Evolutionary conservation across 1,284 basidiomycete genomes (phyloP).

Genomic region (Termitomyces sp.): DNA sequence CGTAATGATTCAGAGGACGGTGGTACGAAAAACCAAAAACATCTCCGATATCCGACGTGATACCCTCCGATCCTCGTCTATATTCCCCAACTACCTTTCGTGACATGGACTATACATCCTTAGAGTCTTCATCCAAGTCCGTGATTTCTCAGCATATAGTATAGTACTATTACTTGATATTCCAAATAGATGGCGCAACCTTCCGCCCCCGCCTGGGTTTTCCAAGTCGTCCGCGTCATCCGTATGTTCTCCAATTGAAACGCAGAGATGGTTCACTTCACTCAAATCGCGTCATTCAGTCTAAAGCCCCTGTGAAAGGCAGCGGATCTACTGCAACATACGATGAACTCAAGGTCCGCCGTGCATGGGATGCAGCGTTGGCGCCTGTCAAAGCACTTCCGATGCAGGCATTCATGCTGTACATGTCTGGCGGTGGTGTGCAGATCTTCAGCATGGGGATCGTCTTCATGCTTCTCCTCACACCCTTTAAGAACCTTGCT

Average conservation of each 20-base stretch:
- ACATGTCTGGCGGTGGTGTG: slow-evolving; percentile 90
- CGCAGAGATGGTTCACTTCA: background rate
- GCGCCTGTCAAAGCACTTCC: slow-evolving; percentile 83
- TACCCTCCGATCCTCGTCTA: background rate
- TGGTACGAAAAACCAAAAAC: background rate
- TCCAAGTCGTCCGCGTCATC: slow-evolving; percentile 33
- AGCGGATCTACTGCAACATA: slow-evolving; percentile 40
- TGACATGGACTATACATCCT: slow-evolving; percentile 32
- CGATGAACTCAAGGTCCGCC: slow-evolving; percentile 67
- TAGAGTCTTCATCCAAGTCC: slow-evolving; percentile 34
- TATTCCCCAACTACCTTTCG: background rate
- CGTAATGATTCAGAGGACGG: background rate
- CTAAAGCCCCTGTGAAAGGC: slow-evolving; percentile 38
- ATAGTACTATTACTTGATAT: background rate
- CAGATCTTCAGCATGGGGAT: slow-evolving; percentile 94
- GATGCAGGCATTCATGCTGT: slow-evolving; percentile 95
- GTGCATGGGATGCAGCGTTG: slow-evolving; percentile 86
- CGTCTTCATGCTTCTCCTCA: slow-evolving; percentile 82
- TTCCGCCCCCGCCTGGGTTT: slow-evolving; percentile 63
- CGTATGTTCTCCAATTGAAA: slow-evolving; percentile 16
- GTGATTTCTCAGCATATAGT: background rate
- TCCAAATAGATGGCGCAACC: slow-evolving; percentile 49
- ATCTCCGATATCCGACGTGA: slow-evolving; percentile 14
- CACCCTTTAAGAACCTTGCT: slow-evolving; percentile 75
- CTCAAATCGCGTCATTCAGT: slow-evolving; percentile 25